Base-by-base conservation (phyloP, 2,329 filamentous ascomycete species). In the Rhynchosporium agropyri region DNA sequence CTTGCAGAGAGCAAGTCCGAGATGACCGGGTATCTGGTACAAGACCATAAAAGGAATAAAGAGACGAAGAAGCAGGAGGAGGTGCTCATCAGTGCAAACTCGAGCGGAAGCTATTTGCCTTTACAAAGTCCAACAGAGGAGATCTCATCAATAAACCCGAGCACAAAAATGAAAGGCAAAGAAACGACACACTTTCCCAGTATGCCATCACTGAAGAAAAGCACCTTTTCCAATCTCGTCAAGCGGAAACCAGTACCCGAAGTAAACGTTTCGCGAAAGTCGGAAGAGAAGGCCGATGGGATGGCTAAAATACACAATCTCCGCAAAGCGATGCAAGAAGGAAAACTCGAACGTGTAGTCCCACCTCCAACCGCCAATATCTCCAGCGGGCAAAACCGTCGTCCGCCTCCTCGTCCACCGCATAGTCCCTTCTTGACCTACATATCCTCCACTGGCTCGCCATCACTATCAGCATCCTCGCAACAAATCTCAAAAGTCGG, bases 301-400 rank as follows among this genome's bases (percentile, higher is more conserved):
- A 54, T 61, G 54, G 49, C 29, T 2, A 63, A 59, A 20, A n/a
- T 60, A 9, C 6, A 63, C 2, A 58, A 9, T 28, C 9, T 62
- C 4, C 54, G 55, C 9, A 58, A 46, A 36, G 60, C 57, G 10
- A 67, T 67, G 15, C 36, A 31, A 13, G 65, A 63, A 50, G 65
- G 65, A 8, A 65, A 61, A 54, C 20, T 67, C 12, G 65, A 67
- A 40, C 48, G 56, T 1, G 61, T 63, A 1, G 46, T 63, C 15
- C 62, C 62, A 12, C 61, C 63, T n/a, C 42, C 48, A 8, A 10
- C 38, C 5, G n/a, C 13, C 8, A 50, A 12, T 15, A 7, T 33
- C 20, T 40, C 49, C 9, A 56, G 26, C 43, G 46, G 26, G 4
- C 26, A 26, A 12, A 29, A 54, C 6, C 26, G 54, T 15, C 31